These are phyloP conservation scores for Apophysomyces trapeziformis DNA, from an alignment of 371 early-diverging fungal species.

Conservation along the genomic window DNA sequence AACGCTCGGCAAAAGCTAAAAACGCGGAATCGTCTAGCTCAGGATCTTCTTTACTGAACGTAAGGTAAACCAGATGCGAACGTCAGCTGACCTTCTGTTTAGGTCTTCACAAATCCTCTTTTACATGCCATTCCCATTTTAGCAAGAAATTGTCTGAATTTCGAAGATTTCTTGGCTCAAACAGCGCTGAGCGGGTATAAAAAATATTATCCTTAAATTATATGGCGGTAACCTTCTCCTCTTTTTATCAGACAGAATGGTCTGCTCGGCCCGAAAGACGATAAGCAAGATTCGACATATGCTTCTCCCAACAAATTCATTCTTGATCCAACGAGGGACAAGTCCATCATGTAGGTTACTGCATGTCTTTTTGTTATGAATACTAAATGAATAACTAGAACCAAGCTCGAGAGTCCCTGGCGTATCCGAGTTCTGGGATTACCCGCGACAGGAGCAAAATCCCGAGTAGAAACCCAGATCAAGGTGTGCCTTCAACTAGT, in stretches of 20 bases:
- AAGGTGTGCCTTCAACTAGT: slow-evolving; percentile 76
- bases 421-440: slow-evolving; percentile 70
- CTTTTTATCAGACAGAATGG: slow-evolving; percentile 38
- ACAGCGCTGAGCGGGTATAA: slow-evolving; percentile 47
- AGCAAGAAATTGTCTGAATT: slow-evolving; percentile 52
- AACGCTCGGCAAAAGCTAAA: slow-evolving; percentile 1
- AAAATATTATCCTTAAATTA: neutral
- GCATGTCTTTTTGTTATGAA: neutral
- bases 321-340: slow-evolving; percentile 27
- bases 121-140: slow-evolving; percentile 57
- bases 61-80: neutral
- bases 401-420: slow-evolving; percentile 37
- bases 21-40: neutral
- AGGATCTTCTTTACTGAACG: slow-evolving; percentile 8
- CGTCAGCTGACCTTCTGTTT: slow-evolving; percentile 6
- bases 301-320: slow-evolving; percentile 33
- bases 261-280: slow-evolving; percentile 38
- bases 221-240: neutral
- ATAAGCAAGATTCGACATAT: slow-evolving; percentile 21
- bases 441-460: slow-evolving; percentile 74
- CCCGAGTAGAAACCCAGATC: slow-evolving; percentile 85
- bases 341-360: slow-evolving; percentile 30
- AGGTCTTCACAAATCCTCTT: slow-evolving; percentile 54
- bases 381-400: slow-evolving; percentile 11
- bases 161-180: slow-evolving; percentile 54